phyloP scores from a whole-genome alignment of 2,329 filamentous ascomycete species.

The Byssochlamys sp. region DNA sequence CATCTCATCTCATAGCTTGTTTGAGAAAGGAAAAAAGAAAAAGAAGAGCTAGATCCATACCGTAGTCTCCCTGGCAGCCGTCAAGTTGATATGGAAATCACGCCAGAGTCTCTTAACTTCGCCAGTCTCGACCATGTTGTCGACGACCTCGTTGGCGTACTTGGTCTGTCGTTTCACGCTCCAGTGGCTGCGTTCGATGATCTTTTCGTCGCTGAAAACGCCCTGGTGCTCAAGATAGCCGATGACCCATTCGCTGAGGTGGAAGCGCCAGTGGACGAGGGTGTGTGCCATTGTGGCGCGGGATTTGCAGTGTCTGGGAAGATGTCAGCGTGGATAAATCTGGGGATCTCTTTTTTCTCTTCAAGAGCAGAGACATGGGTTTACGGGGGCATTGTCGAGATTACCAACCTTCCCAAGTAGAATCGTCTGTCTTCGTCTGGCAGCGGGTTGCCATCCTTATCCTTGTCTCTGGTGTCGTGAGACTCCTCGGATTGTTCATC shows the following conservation, averaged over 20 bases:
- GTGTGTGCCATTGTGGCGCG: slow-evolving; percentile 63
- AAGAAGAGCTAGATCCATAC: slow-evolving; percentile 14
- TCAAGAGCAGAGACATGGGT: neutral
- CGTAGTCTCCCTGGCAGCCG: slow-evolving; percentile 47
- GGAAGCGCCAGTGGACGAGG: slow-evolving; percentile 65
- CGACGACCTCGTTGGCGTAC: slow-evolving; percentile 54
- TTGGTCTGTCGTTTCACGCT: slow-evolving; percentile 50
- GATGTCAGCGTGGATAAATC: neutral
- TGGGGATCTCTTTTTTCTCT: neutral
- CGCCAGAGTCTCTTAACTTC: slow-evolving; percentile 54
- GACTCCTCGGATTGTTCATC: slow-evolving; percentile 28
- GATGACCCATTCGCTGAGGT: slow-evolving; percentile 63
- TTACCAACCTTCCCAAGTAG: slow-evolving; percentile 41
- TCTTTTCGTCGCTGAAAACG: slow-evolving; percentile 47
- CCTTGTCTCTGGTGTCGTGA: slow-evolving; percentile 25
- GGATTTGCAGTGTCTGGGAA: slow-evolving; percentile 44
- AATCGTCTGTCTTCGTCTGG: slow-evolving; percentile 39
- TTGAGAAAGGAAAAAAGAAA: neutral
- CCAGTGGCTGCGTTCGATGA: slow-evolving; percentile 54
- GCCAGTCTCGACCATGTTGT: slow-evolving; percentile 51
- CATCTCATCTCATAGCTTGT: neutral
- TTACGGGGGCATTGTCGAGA: slow-evolving; percentile 1
- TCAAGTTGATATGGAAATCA: slow-evolving; percentile 56
- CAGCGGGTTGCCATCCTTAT: slow-evolving; percentile 38
- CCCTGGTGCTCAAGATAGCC: slow-evolving; percentile 51